Conservation (phyloP, 2,329 filamentous ascomycete species). For the Penicillium sp. region DNA sequence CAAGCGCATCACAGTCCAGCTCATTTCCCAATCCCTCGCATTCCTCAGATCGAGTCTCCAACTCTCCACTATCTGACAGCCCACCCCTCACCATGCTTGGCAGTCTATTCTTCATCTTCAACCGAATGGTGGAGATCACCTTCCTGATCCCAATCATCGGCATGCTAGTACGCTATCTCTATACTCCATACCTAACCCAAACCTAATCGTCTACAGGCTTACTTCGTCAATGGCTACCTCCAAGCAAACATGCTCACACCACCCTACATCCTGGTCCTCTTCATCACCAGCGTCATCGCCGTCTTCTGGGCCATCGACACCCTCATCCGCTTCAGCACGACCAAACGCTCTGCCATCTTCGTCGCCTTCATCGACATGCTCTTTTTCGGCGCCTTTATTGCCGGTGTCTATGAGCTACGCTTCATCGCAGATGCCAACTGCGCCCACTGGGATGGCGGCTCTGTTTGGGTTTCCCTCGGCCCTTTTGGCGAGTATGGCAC, state of each 20-base stretch:
- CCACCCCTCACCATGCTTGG: constrained; percentile 42
- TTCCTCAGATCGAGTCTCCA: constrained; percentile 17
- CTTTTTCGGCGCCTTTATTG: constrained; percentile 61
- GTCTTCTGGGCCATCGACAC: constrained; percentile 59
- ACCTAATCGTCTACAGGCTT: constrained; percentile 38
- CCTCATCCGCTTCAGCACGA: constrained; percentile 54
- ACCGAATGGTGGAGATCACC: constrained; percentile 57
- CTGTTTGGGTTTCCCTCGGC: constrained; percentile 57
- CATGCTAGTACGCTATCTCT: constrained; percentile 48
- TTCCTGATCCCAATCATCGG: constrained; percentile 60
- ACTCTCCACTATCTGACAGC: neutral
- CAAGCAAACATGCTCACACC: constrained; percentile 55
- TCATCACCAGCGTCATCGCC: constrained; percentile 59
- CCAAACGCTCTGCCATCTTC: constrained; percentile 55
- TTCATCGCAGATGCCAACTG: constrained; percentile 62
- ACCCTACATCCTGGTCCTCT: constrained; percentile 57
- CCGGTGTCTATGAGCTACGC: constrained; percentile 55
- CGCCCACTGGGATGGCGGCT: constrained; percentile 50
- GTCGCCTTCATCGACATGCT: constrained; percentile 58
- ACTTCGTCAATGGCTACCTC: constrained; percentile 58
- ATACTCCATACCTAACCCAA: neutral
- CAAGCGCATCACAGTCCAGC: constrained; percentile 1
- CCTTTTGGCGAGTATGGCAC: constrained; percentile 54
- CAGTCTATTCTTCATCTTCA: constrained; percentile 58
- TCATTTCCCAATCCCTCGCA: constrained; percentile 4